phyloP scores from a whole-genome alignment of 2,329 filamentous ascomycete genomes.

The Xylaria sp. region DNA sequence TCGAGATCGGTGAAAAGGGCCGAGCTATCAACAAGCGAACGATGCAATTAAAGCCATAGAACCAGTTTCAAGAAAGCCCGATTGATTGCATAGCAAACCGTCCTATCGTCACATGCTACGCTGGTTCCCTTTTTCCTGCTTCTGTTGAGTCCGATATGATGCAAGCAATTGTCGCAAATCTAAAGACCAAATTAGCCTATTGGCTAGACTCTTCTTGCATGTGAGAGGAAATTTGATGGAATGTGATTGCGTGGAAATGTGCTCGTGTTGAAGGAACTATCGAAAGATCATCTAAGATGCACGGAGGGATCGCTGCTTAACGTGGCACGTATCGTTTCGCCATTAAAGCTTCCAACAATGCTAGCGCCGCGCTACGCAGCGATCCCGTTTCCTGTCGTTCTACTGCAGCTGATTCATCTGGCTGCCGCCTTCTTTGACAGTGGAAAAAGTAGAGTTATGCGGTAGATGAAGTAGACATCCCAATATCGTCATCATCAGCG shows the following conservation, averaged over 20 bases:
- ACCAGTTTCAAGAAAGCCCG: neutral
- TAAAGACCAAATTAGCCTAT: conserved; percentile 36
- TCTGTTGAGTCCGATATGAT: conserved; percentile 35
- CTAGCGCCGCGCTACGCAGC: neutral
- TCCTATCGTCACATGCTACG: conserved; percentile 8
- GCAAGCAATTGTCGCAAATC: conserved; percentile 32
- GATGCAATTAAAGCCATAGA: neutral
- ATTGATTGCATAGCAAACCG: neutral
- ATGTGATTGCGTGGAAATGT: neutral
- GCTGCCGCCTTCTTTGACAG: neutral
- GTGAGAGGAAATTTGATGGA: neutral
- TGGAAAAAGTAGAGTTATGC: conserved; percentile 14
- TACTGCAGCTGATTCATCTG: neutral
- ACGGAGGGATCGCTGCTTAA: conserved; percentile 6
- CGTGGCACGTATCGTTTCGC: conserved; percentile 5
- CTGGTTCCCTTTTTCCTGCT: conserved; percentile 34
- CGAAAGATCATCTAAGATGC: conserved; percentile 1
- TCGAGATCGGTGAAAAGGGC: conserved; percentile 6
- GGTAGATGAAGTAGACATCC: conserved; percentile 20
- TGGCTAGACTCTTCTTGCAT: conserved; percentile 6
- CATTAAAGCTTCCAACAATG: neutral
- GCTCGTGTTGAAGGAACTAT: neutral
- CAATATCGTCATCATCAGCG: conserved; percentile 47
- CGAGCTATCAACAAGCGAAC: neutral
- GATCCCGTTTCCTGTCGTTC: conserved; percentile 8